Conservation (phyloP, 768 basidiomycete genomes). For the Xanthoconium purpureum region DNA sequence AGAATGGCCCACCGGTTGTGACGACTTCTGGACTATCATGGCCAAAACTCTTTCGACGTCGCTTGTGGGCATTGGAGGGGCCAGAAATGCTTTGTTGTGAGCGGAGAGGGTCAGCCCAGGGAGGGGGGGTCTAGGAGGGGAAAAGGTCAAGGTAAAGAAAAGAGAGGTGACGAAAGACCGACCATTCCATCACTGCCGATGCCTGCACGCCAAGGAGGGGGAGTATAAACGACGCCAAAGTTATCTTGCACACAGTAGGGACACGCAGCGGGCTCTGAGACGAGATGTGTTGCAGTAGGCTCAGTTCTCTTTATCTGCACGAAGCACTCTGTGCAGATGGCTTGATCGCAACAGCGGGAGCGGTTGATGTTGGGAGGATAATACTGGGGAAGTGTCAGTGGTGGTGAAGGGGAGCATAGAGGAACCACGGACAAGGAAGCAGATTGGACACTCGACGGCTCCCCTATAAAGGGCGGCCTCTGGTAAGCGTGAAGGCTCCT, state of each 20-base stretch:
- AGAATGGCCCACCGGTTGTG: slow-evolving; percentile 63
- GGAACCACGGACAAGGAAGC: slow-evolving; percentile 76
- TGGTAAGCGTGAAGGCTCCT: slow-evolving; percentile 60
- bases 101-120: slow-evolving; percentile 55
- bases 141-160: not conserved
- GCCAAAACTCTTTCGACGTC: slow-evolving; percentile 84
- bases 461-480: slow-evolving; percentile 82
- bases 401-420: slow-evolving; percentile 3
- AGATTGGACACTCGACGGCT: slow-evolving; percentile 95
- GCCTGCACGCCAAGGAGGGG: slow-evolving; percentile 78
- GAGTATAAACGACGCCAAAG: slow-evolving; percentile 88
- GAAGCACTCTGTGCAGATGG: slow-evolving; percentile 98
- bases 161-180: slow-evolving; percentile 24
- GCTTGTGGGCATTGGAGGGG: slow-evolving; percentile 54
- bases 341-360: slow-evolving; percentile 97
- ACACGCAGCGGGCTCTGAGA: slow-evolving; percentile 95
- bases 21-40: slow-evolving; percentile 88
- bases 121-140: slow-evolving; percentile 35
- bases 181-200: slow-evolving; percentile 74
- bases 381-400: slow-evolving; percentile 56
- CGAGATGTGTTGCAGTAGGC: slow-evolving; percentile 90
- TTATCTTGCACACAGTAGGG: slow-evolving; percentile 98
- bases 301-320: slow-evolving; percentile 98
- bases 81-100: slow-evolving; percentile 39
- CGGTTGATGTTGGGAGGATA: slow-evolving; percentile 97